Conservation (phyloP, 164 flowering plant genomes). For the Tetracentron sinense region DNA sequence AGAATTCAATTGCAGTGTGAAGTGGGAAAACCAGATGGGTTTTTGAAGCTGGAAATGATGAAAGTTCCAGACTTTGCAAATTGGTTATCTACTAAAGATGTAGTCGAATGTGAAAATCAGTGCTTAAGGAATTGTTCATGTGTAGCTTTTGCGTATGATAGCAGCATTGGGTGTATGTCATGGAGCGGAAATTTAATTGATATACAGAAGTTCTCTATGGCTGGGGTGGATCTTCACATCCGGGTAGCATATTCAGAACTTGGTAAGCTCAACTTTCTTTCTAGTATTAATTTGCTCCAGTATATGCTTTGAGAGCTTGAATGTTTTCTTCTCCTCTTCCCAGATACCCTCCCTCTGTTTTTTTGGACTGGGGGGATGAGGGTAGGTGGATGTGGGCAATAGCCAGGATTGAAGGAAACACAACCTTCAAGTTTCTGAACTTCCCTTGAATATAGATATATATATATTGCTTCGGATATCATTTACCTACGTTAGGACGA, state of each 20-base stretch:
- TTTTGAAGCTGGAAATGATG: conserved; percentile 12
- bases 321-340: no score
- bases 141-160: conserved; percentile 22
- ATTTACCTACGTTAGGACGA: no score
- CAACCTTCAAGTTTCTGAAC: no score
- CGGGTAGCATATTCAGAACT: conserved; percentile 18
- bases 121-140: conserved; percentile 38
- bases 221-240: conserved; percentile 16
- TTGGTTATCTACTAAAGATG: neutral
- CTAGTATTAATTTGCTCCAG: no score
- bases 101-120: conserved; percentile 12
- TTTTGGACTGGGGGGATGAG: no score
- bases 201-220: neutral
- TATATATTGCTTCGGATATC: no score
- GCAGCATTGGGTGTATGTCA: conserved; percentile 9
- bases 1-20: conserved; percentile 9
- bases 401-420: no score
- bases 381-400: no score
- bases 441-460: no score
- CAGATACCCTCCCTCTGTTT: no score
- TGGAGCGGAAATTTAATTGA: conserved; percentile 8
- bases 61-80: conserved; percentile 22
- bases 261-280: no score
- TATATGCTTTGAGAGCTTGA: no score
- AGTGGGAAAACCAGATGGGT: conserved; percentile 9